Conservation (phyloP, 805 yeast genomes). For the Zygosaccharomyces bailii region DNA sequence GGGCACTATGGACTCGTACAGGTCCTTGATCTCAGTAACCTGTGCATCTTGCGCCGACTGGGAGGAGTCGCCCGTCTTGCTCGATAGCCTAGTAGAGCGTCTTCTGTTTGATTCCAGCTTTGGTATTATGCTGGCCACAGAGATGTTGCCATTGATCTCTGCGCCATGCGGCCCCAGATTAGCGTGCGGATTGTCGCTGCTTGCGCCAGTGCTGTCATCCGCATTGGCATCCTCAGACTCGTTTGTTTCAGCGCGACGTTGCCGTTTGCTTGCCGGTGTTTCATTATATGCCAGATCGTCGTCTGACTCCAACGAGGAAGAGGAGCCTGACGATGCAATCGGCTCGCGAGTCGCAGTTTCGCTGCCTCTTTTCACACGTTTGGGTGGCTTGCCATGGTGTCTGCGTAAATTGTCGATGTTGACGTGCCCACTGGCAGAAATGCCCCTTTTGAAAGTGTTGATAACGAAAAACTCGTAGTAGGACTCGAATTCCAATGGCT, state of each 20-base stretch:
- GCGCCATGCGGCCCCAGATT: neutral
- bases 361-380: slow-evolving; percentile 20
- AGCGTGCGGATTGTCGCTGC: neutral
- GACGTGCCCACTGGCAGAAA: slow-evolving; percentile 35
- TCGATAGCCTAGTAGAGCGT: slow-evolving; percentile 29
- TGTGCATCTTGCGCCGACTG: slow-evolving; percentile 1
- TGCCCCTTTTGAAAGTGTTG: slow-evolving; percentile 31
- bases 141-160: slow-evolving; percentile 17
- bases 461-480: slow-evolving; percentile 32
- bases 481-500: slow-evolving; percentile 36
- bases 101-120: slow-evolving; percentile 17
- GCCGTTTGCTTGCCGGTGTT: neutral
- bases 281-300: neutral
- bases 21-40: slow-evolving; percentile 22
- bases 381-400: slow-evolving; percentile 29
- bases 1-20: slow-evolving; percentile 32
- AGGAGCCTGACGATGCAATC: slow-evolving; percentile 8
- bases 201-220: neutral
- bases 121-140: slow-evolving; percentile 19
- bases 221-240: neutral
- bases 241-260: neutral
- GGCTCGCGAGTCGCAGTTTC: slow-evolving; percentile 4
- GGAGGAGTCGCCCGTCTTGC: slow-evolving; percentile 15
- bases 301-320: slow-evolving; percentile 9
- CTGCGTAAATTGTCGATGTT: slow-evolving; percentile 27